These are phyloP conservation scores for Trichoderma sp. DNA, from an alignment of 2,329 filamentous ascomycete species.

Conservation along the genomic window DNA sequence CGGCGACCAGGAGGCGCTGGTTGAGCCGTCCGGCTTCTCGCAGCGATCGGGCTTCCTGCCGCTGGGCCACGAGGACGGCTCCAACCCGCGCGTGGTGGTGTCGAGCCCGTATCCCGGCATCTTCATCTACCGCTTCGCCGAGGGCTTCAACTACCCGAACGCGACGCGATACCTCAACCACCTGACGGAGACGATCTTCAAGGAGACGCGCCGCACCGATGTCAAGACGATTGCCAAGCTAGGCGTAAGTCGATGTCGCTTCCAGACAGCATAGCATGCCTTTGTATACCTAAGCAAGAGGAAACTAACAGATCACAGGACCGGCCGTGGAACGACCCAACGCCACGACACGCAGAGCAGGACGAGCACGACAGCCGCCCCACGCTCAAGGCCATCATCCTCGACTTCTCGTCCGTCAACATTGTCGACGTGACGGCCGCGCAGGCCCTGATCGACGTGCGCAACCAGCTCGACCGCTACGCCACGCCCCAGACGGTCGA, in stretches of 20 bases:
- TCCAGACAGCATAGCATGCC: background rate
- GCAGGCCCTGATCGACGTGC: constrained; percentile 56
- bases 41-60: constrained; percentile 49
- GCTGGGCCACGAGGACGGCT: constrained; percentile 51
- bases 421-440: constrained; percentile 58
- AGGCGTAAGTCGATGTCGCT: background rate
- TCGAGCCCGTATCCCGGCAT: constrained; percentile 55
- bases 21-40: constrained; percentile 50
- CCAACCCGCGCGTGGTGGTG: constrained; percentile 51
- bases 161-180: constrained; percentile 53
- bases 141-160: constrained; percentile 60
- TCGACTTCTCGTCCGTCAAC: constrained; percentile 59
- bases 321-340: constrained; percentile 60
- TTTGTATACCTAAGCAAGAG: background rate
- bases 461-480: constrained; percentile 55
- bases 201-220: constrained; percentile 49
- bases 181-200: constrained; percentile 49
- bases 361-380: constrained; percentile 45
- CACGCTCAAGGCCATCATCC: constrained; percentile 55
- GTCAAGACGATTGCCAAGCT: constrained; percentile 45
- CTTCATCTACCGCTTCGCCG: constrained; percentile 57
- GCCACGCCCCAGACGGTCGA: constrained; percentile 48
- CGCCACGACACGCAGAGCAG: constrained; percentile 39
- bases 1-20: constrained; percentile 33
- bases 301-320: constrained; percentile 36